Conservation (phyloP, 768 basidiomycete genomes). For the Zangia roseola region DNA sequence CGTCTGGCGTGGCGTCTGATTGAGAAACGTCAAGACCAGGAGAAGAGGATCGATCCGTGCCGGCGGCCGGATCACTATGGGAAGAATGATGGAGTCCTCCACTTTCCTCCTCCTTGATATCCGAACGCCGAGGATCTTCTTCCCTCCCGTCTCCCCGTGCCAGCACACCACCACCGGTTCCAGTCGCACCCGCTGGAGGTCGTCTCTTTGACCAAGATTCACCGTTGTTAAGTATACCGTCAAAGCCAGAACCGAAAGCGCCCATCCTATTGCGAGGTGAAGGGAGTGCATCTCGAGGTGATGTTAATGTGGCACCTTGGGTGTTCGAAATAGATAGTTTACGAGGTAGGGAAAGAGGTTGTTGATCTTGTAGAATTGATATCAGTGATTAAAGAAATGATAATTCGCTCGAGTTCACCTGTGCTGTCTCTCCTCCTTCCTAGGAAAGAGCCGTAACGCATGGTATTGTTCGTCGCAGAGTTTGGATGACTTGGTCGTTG, state of each 20-base stretch:
- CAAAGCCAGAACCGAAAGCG: conserved; percentile 59
- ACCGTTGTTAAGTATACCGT: conserved; percentile 65
- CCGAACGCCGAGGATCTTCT: conserved; percentile 40
- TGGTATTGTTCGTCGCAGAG: conserved; percentile 49
- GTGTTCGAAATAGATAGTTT: conserved; percentile 68
- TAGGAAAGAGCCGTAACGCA: conserved; percentile 60
- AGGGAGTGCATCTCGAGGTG: conserved; percentile 59
- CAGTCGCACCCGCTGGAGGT: conserved; percentile 54
- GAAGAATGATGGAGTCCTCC: conserved; percentile 3
- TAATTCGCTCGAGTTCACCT: conserved; percentile 40
- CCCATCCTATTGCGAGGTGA: conserved; percentile 66
- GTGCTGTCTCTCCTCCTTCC: conserved; percentile 66
- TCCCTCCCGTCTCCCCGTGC: conserved; percentile 42
- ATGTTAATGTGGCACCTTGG: conserved; percentile 46
- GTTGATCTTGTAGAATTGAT: conserved; percentile 48
- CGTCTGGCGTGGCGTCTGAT: conserved; percentile 3
- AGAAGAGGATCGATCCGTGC: conserved; percentile 12
- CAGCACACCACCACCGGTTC: conserved; percentile 33
- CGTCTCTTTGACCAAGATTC: conserved; percentile 74
- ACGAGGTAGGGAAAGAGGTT: conserved; percentile 52
- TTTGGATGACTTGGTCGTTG: conserved; percentile 53
- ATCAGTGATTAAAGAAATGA: conserved; percentile 6
- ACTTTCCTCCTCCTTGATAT: conserved; percentile 65
- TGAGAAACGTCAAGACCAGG: conserved; percentile 8
- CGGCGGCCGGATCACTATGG: conserved; percentile 4